These are phyloP conservation scores for Trichosporon sp. DNA, from an alignment of 1,284 basidiomycete species.

Conservation along the genomic window DNA sequence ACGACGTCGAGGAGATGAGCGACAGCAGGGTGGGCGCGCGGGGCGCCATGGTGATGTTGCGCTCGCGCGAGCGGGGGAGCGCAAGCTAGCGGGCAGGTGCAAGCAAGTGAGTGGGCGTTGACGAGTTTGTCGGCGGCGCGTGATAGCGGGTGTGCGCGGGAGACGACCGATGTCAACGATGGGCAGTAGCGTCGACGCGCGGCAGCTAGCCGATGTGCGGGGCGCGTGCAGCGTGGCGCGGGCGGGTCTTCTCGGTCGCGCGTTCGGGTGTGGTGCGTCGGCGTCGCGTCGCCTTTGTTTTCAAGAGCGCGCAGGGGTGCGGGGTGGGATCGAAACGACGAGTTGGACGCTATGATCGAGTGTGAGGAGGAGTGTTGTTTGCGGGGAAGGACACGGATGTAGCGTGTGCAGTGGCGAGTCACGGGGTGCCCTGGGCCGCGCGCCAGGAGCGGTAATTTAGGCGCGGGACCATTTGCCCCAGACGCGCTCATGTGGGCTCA, in stretches of 20 bases:
- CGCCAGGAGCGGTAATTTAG: background rate
- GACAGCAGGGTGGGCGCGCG: slow-evolving; percentile 28
- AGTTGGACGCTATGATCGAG: background rate
- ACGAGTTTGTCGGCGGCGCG: no score
- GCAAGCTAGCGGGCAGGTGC: no score
- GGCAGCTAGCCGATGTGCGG: no score
- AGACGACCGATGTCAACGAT: no score
- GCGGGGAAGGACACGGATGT: slow-evolving; percentile 3
- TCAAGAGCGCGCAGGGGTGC: background rate
- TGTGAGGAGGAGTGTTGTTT: slow-evolving; percentile 1
- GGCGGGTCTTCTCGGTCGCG: background rate
- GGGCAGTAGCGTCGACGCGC: no score
- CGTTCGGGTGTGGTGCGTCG: background rate
- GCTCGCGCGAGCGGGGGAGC: background rate
- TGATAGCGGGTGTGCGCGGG: no score
- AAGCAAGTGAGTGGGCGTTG: no score
- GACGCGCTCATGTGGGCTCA: slow-evolving; percentile 3
- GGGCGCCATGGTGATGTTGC: slow-evolving; percentile 18
- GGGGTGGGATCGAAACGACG: background rate
- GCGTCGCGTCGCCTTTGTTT: background rate
- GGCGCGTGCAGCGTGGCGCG: background rate
- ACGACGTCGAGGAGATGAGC: slow-evolving; percentile 38
- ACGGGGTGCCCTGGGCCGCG: background rate
- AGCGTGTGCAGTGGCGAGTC: slow-evolving; percentile 4
- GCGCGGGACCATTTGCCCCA: background rate